Conservation (phyloP, 2,329 filamentous ascomycete species). For the Blastomyces silverae region DNA sequence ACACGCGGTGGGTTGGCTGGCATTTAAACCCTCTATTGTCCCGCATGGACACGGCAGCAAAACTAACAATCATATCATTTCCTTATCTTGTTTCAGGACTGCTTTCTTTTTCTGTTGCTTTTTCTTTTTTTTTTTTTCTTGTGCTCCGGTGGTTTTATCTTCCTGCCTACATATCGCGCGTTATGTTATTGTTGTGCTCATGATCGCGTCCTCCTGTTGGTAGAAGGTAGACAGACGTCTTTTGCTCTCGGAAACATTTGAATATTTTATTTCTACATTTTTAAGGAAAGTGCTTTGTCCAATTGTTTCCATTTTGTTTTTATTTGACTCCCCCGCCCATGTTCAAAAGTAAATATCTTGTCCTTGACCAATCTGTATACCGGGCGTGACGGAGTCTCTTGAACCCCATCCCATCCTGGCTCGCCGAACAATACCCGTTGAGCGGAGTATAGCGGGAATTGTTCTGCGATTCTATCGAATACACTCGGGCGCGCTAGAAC, state of each 20-base stretch:
- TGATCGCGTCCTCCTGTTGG: background rate
- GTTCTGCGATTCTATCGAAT: background rate
- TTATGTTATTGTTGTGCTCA: background rate
- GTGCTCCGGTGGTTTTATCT: background rate
- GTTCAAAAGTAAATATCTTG: background rate
- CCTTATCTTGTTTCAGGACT: background rate
- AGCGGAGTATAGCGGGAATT: background rate
- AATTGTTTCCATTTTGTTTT: background rate
- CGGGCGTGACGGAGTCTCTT: constrained; percentile 3
- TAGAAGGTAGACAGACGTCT: background rate
- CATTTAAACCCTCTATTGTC: background rate
- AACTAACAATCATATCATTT: background rate
- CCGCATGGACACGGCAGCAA: background rate
- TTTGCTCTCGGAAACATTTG: too few relatives aligned
- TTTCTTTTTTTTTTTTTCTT: background rate
- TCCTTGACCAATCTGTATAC: background rate
- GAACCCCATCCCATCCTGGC: too few relatives aligned
- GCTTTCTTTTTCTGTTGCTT: background rate
- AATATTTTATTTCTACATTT: too few relatives aligned
- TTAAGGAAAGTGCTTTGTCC: background rate
- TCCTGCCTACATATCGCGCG: background rate
- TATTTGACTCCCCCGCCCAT: background rate
- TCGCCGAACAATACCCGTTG: background rate
- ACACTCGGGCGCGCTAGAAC: background rate
- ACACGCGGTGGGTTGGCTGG: background rate